These are phyloP conservation scores for Fusarium xylarioides DNA, from an alignment of 2,329 filamentous ascomycete species.

Conservation along the genomic window DNA sequence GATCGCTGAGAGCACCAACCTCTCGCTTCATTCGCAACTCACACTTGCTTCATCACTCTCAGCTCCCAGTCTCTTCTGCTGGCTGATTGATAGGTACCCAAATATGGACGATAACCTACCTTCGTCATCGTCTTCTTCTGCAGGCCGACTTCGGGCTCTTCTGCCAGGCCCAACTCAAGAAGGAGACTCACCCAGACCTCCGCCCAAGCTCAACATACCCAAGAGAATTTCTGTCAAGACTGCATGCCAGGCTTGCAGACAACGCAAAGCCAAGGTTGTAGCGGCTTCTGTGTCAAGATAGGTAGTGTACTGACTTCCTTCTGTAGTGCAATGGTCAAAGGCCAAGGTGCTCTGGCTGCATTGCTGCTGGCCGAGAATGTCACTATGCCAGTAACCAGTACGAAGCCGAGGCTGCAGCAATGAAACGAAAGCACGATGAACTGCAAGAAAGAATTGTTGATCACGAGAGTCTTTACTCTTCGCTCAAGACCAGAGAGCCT, in stretches of 20 bases:
- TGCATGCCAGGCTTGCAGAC: slow-evolving; percentile 26
- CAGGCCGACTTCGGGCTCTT: slow-evolving; percentile 3
- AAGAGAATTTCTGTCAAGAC: slow-evolving; percentile 21
- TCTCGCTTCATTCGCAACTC: background rate
- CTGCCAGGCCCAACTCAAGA: slow-evolving; percentile 10
- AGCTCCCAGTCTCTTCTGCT: too few relatives aligned
- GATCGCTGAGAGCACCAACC: background rate
- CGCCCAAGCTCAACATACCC: slow-evolving; percentile 16
- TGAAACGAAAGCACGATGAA: slow-evolving; percentile 21
- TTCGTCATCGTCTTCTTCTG: background rate
- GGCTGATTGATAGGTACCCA: background rate
- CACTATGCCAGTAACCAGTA: slow-evolving; percentile 6
- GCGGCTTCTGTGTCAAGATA: background rate
- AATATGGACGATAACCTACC: slow-evolving; percentile 4
- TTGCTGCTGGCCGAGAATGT: slow-evolving; percentile 9
- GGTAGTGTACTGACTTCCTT: background rate
- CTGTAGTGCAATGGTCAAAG: slow-evolving; percentile 21
- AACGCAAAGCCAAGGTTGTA: slow-evolving; percentile 26
- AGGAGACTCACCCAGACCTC: background rate
- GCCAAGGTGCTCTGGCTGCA: slow-evolving; percentile 20
- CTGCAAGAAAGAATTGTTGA: background rate
- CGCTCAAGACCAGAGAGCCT: background rate
- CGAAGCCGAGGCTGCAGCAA: slow-evolving; percentile 8
- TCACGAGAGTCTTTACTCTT: slow-evolving; percentile 17
- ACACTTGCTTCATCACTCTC: background rate